phyloP scores from a whole-genome alignment of 2,329 filamentous ascomycete species.

The Orbilia brochopaga region DNA sequence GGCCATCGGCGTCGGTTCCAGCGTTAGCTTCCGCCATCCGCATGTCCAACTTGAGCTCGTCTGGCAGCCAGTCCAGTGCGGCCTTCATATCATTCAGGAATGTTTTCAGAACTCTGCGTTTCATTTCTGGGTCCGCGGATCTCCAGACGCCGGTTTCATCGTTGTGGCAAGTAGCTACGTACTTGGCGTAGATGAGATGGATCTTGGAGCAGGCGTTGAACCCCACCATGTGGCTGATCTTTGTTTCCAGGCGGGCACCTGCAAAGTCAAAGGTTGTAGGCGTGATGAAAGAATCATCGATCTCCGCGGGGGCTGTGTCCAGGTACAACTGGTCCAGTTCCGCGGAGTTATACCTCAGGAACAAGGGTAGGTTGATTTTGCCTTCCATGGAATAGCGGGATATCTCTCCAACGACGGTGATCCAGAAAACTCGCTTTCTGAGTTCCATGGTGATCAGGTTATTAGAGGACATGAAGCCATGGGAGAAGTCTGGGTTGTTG shows the following conservation, averaged over 20 bases:
- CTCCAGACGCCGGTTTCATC: slow-evolving; percentile 49
- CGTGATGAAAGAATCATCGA: slow-evolving; percentile 46
- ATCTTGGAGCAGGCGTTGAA: slow-evolving; percentile 50
- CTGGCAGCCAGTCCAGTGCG: slow-evolving; percentile 43
- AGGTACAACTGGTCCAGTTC: slow-evolving; percentile 44
- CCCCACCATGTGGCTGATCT: slow-evolving; percentile 42
- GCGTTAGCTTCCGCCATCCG: slow-evolving; percentile 48
- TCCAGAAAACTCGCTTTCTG: slow-evolving; percentile 49
- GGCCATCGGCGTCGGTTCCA: slow-evolving; percentile 45
- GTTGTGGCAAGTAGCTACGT: slow-evolving; percentile 43
- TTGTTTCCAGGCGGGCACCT: slow-evolving; percentile 31
- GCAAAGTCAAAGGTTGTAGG: slow-evolving; percentile 42
- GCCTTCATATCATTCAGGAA: slow-evolving; percentile 48
- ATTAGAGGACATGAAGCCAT: slow-evolving; percentile 47
- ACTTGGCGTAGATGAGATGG: slow-evolving; percentile 48
- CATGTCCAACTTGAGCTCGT: slow-evolving; percentile 46
- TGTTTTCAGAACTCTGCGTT: slow-evolving; percentile 45
- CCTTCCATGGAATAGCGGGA: slow-evolving; percentile 50
- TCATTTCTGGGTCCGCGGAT: slow-evolving; percentile 45
- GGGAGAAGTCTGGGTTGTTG: slow-evolving; percentile 48
- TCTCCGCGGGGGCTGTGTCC: slow-evolving; percentile 39
- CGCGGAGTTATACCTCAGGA: slow-evolving; percentile 44
- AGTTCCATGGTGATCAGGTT: slow-evolving; percentile 48
- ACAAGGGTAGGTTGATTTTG: slow-evolving; percentile 43
- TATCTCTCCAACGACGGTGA: slow-evolving; percentile 49